Percentiles rank a stretch among this genome's conserved stretches.
Evolutionary conservation across 208 protist genomes (phyloP).

Genomic region (Trypanosoma brucei): DNA sequence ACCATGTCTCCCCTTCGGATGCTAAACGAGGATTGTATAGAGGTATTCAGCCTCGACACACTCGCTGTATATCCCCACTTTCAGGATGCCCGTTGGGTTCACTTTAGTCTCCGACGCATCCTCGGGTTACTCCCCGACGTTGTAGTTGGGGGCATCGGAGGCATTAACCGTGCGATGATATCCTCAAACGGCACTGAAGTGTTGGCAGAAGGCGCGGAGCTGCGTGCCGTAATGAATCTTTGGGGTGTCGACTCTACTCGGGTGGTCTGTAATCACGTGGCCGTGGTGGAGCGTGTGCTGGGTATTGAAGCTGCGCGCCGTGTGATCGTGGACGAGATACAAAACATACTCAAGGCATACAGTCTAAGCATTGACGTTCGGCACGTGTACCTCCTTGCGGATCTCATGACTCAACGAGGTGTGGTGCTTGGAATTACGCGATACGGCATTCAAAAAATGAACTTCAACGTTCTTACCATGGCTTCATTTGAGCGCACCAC

Average conservation of each 20-base stretch:
- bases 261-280: conserved; percentile 97
- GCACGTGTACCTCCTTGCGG: conserved; percentile 98
- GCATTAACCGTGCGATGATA: conserved; percentile 95
- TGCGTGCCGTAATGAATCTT: conserved; percentile 93
- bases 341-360: conserved; percentile 94
- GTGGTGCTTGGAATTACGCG: conserved; percentile 98
- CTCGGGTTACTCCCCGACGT: conserved; percentile 84
- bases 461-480: conserved; percentile 97
- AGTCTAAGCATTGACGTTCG: conserved; percentile 97
- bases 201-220: conserved; percentile 91
- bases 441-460: conserved; percentile 99
- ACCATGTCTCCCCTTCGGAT: conserved; percentile 86
- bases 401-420: conserved; percentile 98
- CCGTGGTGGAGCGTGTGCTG: conserved; percentile 93
- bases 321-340: conserved; percentile 97
- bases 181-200: conserved; percentile 74
- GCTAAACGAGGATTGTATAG: conserved; percentile 77
- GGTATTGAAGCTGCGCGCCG: conserved; percentile 98
- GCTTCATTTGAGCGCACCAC: conserved; percentile 99
- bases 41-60: conserved; percentile 57
- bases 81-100: conserved; percentile 34
- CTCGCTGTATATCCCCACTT: conserved; percentile 71
- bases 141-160: conserved; percentile 92
- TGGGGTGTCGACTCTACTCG: conserved; percentile 88
- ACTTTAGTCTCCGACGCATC: conserved; percentile 86